These are phyloP conservation scores for Spathaspora hagerdaliae DNA, from an alignment of 805 yeast genomes.

Conservation along the genomic window DNA sequence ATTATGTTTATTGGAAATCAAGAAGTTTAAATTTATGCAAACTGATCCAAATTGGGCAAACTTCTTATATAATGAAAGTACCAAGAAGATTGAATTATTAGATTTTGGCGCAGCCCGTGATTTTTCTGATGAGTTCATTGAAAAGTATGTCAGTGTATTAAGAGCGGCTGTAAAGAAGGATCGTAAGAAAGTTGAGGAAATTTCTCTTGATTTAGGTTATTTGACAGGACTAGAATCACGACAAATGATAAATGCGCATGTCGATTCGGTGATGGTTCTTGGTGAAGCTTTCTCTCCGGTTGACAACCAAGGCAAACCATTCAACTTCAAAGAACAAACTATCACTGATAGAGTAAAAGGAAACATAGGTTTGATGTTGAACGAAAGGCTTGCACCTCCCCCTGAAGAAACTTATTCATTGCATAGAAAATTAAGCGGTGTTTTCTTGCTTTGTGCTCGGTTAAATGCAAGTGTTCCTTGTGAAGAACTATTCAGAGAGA, in stretches of 20 bases:
- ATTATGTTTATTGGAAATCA: constrained; percentile 80
- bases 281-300: constrained; percentile 84
- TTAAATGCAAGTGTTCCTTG: constrained; percentile 82
- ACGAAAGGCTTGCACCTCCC: constrained; percentile 91
- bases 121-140: constrained; percentile 63
- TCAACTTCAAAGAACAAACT: constrained; percentile 79
- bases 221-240: constrained; percentile 87
- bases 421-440: constrained; percentile 93
- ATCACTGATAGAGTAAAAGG: constrained; percentile 90
- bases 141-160: constrained; percentile 64
- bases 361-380: constrained; percentile 84
- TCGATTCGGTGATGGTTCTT: constrained; percentile 81
- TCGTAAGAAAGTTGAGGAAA: constrained; percentile 55
- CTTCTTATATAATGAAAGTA: constrained; percentile 73
- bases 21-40: constrained; percentile 87
- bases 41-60: constrained; percentile 99
- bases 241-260: constrained; percentile 87
- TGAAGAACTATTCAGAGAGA: constrained; percentile 67
- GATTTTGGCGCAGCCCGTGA: constrained; percentile 96
- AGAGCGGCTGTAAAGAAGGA: constrained; percentile 73
- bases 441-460: constrained; percentile 83
- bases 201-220: constrained; percentile 75
- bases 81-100: constrained; percentile 73
- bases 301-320: constrained; percentile 47
- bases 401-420: constrained; percentile 98